phyloP scores from a whole-genome alignment of 2,329 filamentous ascomycete species.

The Hypoxylon rubiginosum region DNA sequence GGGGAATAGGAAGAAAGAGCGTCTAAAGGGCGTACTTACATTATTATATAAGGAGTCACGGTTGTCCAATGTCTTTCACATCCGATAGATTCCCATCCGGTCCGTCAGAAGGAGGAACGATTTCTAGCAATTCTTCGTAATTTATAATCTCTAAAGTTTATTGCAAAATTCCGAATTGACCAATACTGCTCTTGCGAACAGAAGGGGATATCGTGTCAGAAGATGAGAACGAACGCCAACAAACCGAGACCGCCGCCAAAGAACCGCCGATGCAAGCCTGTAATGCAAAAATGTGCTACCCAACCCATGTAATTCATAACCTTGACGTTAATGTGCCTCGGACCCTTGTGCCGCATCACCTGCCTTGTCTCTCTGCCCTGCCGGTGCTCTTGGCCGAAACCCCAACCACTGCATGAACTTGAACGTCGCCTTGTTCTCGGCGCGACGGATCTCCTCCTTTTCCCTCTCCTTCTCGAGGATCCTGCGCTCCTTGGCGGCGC shows the following conservation, averaged over 20 bases:
- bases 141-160: not conserved
- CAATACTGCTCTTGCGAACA: not conserved
- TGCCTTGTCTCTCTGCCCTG: conserved; percentile 21
- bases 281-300: not conserved
- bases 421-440: conserved; percentile 56
- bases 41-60: not conserved
- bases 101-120: not conserved
- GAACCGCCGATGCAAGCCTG: not conserved
- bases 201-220: conserved; percentile 29
- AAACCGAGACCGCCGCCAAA: conserved; percentile 3
- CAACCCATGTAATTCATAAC: conserved; percentile 6
- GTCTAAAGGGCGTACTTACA: not conserved
- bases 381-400: conserved; percentile 49
- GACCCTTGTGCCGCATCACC: conserved; percentile 14
- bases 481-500: conserved; percentile 65
- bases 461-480: conserved; percentile 57
- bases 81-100: not conserved
- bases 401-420: conserved; percentile 59
- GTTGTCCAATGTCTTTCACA: not conserved
- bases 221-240: conserved; percentile 14
- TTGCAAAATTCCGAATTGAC: not conserved
- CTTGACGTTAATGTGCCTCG: conserved; percentile 12
- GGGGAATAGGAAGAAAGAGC: not conserved
- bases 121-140: not conserved
- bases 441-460: conserved; percentile 43